Percentiles rank a stretch among this genome's conserved stretches.
Conservation (phyloP, 805 yeast genomes). For the Kodamaea kakaduensis region DNA sequence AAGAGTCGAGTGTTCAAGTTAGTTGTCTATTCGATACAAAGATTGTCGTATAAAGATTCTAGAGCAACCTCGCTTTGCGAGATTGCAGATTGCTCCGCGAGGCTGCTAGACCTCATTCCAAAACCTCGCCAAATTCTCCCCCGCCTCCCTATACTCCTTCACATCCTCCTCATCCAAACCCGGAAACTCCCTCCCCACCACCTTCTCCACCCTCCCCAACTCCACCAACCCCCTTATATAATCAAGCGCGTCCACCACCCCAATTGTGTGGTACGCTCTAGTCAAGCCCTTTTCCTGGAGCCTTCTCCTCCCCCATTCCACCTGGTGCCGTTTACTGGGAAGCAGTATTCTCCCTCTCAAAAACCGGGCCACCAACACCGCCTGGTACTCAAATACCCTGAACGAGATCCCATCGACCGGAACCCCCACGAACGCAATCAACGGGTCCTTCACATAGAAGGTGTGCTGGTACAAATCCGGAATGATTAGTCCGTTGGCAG, state of each 20-base stretch:
- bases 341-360: conserved; percentile 51
- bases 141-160: conserved; percentile 13
- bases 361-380: conserved; percentile 58
- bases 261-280: conserved; percentile 41
- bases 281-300: conserved; percentile 38
- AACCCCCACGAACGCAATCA: conserved; percentile 58
- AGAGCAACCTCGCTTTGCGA: no score
- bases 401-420: conserved; percentile 63
- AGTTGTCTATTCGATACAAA: no score
- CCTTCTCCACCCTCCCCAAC: conserved; percentile 17
- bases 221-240: conserved; percentile 14
- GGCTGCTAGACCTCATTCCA: conserved; percentile 19
- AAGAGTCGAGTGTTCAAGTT: no score
- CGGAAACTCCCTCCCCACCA: conserved; percentile 23
- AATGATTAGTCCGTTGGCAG: conserved; percentile 22
- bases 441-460: conserved; percentile 55
- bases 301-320: conserved; percentile 36
- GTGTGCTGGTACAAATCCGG: conserved; percentile 57
- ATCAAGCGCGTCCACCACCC: conserved; percentile 14
- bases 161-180: conserved; percentile 16
- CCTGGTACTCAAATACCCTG: conserved; percentile 59
- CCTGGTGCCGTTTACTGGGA: conserved; percentile 49
- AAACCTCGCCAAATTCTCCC: conserved; percentile 15
- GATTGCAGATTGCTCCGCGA: no score
- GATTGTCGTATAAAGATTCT: no score